These are phyloP conservation scores for Lippia alba DNA, from an alignment of 305 asterid genomes.

Conservation along the genomic window DNA sequence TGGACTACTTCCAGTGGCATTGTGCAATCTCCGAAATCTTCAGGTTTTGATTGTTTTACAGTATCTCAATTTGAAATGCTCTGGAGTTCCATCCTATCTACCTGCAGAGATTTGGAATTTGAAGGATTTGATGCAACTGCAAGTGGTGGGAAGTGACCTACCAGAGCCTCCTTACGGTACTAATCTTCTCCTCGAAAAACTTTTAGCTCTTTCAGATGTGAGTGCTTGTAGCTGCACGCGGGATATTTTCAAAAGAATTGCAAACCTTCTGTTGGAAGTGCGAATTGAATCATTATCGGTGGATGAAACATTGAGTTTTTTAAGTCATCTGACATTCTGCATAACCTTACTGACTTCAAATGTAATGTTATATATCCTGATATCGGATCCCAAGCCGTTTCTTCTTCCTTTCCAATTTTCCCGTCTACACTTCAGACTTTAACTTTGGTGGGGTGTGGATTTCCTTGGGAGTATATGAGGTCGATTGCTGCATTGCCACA, in stretches of 20 bases:
- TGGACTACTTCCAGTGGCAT: background rate
- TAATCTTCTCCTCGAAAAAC: background rate
- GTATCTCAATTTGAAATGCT: too few relatives aligned
- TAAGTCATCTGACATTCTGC: constrained; percentile 8
- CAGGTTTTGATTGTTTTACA: too few relatives aligned
- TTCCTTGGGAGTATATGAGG: constrained; percentile 28
- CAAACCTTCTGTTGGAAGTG: constrained; percentile 14
- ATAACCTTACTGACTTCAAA: constrained; percentile 6
- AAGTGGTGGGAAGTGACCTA: constrained; percentile 16
- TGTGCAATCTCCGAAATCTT: background rate
- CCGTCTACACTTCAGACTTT: constrained; percentile 4
- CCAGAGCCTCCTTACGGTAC: background rate
- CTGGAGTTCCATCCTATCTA: background rate
- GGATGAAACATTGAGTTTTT: background rate
- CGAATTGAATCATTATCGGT: background rate
- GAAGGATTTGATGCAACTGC: constrained; percentile 33
- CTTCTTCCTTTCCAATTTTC: background rate
- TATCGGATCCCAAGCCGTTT: background rate
- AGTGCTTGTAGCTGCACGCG: background rate
- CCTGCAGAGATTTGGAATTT: constrained; percentile 30
- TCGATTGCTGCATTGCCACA: background rate
- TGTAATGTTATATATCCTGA: background rate
- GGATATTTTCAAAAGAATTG: constrained; percentile 5
- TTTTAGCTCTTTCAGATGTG: constrained; percentile 23
- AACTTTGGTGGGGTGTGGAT: background rate